A percentile compares a stretch with the other conserved stretches of the same genome.
Evolutionary conservation across 805 yeast genomes (phyloP).

Genomic region (Starmerella apicola): DNA sequence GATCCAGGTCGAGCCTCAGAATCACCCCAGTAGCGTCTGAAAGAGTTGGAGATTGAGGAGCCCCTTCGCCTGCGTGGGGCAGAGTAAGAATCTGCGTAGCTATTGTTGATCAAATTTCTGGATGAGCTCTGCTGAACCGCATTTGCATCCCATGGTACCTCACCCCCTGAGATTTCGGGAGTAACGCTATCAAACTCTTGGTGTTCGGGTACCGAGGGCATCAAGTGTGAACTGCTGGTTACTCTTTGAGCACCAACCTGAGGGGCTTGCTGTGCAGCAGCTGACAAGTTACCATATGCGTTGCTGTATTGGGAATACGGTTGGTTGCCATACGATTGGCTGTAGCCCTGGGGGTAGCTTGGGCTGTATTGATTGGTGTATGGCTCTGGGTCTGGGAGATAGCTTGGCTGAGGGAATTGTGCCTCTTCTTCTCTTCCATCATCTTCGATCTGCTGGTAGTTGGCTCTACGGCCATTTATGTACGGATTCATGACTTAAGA

Average conservation of each 20-base stretch:
- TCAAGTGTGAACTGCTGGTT: background rate
- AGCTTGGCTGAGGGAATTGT: no score
- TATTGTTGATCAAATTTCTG: no score
- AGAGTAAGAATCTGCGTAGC: slow-evolving; percentile 2
- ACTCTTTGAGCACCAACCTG: background rate
- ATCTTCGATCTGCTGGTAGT: slow-evolving; percentile 7
- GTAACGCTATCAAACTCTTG: background rate
- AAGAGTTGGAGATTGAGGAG: slow-evolving; percentile 9
- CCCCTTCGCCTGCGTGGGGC: slow-evolving; percentile 5
- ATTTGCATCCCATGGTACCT: slow-evolving; percentile 15
- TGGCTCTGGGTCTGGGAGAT: background rate
- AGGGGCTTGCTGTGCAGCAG: no score
- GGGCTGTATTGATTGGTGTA: background rate
- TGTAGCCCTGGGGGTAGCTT: background rate
- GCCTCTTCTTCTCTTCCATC: no score
- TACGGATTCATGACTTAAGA: slow-evolving; percentile 17
- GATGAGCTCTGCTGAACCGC: slow-evolving; percentile 1
- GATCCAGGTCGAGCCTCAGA: slow-evolving; percentile 8
- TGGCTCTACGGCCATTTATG: slow-evolving; percentile 7
- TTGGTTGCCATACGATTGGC: no score
- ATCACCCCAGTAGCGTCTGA: slow-evolving; percentile 9
- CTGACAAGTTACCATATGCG: no score
- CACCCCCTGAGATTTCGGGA: no score
- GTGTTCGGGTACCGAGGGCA: background rate
- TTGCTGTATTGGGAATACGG: no score